These are phyloP conservation scores for Mortierella sp. DNA, from an alignment of 371 early-diverging fungal species.

Conservation along the genomic window DNA sequence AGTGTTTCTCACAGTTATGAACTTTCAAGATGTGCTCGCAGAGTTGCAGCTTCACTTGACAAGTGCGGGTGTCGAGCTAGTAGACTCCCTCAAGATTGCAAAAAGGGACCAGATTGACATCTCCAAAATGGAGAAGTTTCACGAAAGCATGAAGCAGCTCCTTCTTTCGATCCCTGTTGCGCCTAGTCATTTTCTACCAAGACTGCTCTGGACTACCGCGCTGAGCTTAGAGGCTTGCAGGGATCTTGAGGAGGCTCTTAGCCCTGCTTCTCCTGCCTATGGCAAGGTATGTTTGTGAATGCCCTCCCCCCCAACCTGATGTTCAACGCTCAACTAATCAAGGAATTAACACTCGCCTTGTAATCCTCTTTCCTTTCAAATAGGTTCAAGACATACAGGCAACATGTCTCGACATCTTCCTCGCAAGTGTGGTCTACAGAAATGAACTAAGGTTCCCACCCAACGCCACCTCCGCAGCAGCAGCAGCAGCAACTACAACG, in stretches of 20 bases:
- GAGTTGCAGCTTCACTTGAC: background rate
- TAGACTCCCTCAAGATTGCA: background rate
- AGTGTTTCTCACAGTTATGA: background rate
- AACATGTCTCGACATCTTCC: constrained; percentile 32
- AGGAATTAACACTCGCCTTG: background rate
- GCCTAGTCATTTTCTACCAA: constrained; percentile 21
- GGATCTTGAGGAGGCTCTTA: background rate
- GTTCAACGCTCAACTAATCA: background rate
- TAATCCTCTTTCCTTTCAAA: background rate
- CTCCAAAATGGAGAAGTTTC: background rate
- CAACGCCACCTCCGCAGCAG: no score
- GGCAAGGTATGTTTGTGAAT: constrained; percentile 10
- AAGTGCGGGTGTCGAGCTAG: background rate
- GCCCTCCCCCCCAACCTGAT: no score
- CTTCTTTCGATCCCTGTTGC: constrained; percentile 9
- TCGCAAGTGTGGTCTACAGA: constrained; percentile 24
- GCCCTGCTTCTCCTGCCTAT: background rate
- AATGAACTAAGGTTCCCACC: constrained; percentile 12
- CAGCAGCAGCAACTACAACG: background rate
- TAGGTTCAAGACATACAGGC: constrained; percentile 23
- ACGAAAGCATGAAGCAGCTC: constrained; percentile 4
- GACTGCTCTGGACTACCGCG: constrained; percentile 21
- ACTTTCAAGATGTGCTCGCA: background rate
- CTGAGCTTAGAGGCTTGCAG: constrained; percentile 6
- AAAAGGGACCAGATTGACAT: background rate